These are phyloP conservation scores for Rhododendron ferrugineum DNA, from an alignment of 148 eudicot species.

Conservation along the genomic window DNA sequence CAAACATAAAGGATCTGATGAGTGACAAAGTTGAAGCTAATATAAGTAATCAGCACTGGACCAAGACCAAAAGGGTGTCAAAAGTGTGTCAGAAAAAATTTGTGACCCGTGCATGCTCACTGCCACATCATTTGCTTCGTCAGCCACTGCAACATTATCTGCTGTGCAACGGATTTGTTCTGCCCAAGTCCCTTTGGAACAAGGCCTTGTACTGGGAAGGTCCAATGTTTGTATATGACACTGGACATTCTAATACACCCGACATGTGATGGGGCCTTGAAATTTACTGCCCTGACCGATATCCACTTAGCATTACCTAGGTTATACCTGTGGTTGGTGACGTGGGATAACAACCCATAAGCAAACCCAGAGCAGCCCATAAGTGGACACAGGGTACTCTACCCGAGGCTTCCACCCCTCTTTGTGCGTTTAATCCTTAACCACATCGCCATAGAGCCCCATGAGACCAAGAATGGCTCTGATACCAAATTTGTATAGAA, in stretches of 20 bases:
- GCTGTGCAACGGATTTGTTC: neutral
- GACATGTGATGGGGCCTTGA: neutral
- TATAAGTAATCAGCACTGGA: neutral
- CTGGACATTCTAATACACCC: neutral
- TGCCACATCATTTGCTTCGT: neutral
- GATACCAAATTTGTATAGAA: neutral
- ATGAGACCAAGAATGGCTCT: neutral
- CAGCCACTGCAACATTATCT: neutral
- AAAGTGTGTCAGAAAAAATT: neutral
- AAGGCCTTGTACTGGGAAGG: neutral
- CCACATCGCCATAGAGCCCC: neutral
- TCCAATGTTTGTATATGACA: neutral
- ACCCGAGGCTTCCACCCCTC: neutral
- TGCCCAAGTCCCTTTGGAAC: neutral
- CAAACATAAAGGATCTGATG: neutral
- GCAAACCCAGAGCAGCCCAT: neutral
- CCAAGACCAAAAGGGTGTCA: neutral
- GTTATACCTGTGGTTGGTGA: neutral
- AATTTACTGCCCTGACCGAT: neutral
- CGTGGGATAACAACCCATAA: neutral
- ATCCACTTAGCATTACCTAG: neutral
- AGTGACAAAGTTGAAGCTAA: neutral
- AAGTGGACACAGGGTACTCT: neutral
- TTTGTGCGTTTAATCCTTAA: neutral
- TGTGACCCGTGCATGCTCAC: neutral